phyloP scores from a whole-genome alignment of 805 yeast species.

The Yamadazyma insecticola region DNA sequence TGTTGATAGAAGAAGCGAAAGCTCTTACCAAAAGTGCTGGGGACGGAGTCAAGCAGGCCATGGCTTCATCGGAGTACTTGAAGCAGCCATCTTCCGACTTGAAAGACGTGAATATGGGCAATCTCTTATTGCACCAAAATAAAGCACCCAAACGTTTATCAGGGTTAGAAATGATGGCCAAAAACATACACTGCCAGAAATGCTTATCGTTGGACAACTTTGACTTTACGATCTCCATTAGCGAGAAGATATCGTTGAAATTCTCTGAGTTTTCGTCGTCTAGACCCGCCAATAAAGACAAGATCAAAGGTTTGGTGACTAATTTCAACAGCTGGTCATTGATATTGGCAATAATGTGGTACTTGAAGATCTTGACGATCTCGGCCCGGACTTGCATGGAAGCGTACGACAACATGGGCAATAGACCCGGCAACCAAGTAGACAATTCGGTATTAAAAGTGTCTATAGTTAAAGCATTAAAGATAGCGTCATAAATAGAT shows the following conservation, averaged over 20 bases:
- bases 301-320: conserved; percentile 62
- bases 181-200: conserved; percentile 83
- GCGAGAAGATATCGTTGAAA: conserved; percentile 52
- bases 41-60: conserved; percentile 65
- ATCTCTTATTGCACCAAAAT: conserved; percentile 60
- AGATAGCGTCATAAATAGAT: conserved; percentile 68
- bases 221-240: conserved; percentile 57
- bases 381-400: conserved; percentile 84
- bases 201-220: conserved; percentile 62
- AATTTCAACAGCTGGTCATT: conserved; percentile 38
- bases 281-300: conserved; percentile 78
- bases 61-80: conserved; percentile 45
- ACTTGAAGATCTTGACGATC: conserved; percentile 57
- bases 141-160: conserved; percentile 83
- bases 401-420: conserved; percentile 85
- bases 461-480: conserved; percentile 56
- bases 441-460: conserved; percentile 52
- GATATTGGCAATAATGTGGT: conserved; percentile 46
- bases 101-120: conserved; percentile 56
- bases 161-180: conserved; percentile 69
- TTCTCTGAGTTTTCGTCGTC: conserved; percentile 91
- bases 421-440: conserved; percentile 89
- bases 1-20: conserved; percentile 60
- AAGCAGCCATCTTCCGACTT: conserved; percentile 12
- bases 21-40: conserved; percentile 77